Conservation (phyloP, 345 rosid genomes). For the Alliaria petiolata region DNA sequence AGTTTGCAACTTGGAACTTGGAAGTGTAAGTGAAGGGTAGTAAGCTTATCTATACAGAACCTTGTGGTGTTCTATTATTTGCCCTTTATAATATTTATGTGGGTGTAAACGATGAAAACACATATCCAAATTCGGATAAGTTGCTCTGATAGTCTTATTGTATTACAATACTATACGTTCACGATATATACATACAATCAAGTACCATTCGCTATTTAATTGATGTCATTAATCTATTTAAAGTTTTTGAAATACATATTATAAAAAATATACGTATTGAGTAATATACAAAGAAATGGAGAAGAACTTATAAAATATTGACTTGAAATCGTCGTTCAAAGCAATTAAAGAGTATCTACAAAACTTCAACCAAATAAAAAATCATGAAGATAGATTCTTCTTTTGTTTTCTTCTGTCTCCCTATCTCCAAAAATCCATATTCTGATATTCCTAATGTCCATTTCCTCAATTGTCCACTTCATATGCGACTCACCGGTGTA, state of each 20-base stretch:
- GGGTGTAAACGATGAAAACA: conserved; percentile 23
- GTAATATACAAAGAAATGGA: conserved; percentile 6
- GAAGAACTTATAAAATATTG: conserved; percentile 8
- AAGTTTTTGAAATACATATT: no score
- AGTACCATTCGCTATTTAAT: not conserved
- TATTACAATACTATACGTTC: not conserved
- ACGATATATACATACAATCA: not conserved
- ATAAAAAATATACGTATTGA: no score
- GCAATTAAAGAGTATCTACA: conserved; percentile 15
- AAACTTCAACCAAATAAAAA: conserved; percentile 22
- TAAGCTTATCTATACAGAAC: conserved; percentile 17
- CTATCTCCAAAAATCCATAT: not conserved
- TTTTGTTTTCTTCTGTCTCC: conserved; percentile 13
- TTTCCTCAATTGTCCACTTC: conserved; percentile 2
- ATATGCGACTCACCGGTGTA: not conserved
- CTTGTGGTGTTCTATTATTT: conserved; percentile 34
- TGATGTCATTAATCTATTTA: no score
- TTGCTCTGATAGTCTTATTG: not conserved
- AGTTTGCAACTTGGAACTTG: conserved; percentile 27
- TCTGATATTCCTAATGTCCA: conserved; percentile 10
- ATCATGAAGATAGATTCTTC: conserved; percentile 30
- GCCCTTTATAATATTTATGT: conserved; percentile 9
- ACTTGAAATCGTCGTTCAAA: not conserved
- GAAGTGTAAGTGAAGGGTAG: not conserved
- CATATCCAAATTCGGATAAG: conserved; percentile 24